Base-by-base conservation (phyloP, 148 eudicot genomes). In the Talinum fruticosum region DNA sequence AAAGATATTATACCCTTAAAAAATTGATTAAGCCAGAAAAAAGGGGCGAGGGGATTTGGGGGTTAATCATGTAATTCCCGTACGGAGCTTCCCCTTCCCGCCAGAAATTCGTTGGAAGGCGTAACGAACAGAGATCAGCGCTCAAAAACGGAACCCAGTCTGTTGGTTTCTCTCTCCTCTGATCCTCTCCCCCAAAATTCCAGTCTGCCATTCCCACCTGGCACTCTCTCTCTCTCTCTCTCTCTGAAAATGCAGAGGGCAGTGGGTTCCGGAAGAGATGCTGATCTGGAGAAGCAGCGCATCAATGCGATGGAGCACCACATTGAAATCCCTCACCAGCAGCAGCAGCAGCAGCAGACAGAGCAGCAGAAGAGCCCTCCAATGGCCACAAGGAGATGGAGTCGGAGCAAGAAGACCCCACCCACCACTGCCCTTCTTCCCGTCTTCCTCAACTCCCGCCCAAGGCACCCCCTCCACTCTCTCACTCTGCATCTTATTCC, bases 401-500 rank as follows among this genome's bases (percentile, higher is more conserved):
- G 18, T 61, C 65, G 34, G 8, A 23, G 4, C 24, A 21, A 10
- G 24, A 57, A 28, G 38, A 19, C 30, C 0, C 75, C 36, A 37
- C 30, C 18, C 57, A 41, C 75, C 38, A 26, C 33, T 29, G 6
- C 15, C 13, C 7, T 51, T 30, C 64, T 59, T 53, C 38, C 75
- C 15, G 36, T 62, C 18, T 3, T 26, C 49, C 3, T 24, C 41
- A 51, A 37, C 51, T 26, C 45, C 41, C 53, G 38, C 71, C 64
- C 15, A 15, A 41, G 13, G 47, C 47, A 21, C 29, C 16, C 67
- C 0, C n/a, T 30, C 35, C 19, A 29, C 30, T 26, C 30, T 28
- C 53, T 15, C 33, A 34, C 38, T 35, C 30, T 57, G 57, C 88
- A 81, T 51, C 37, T 72, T 37, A 75, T 88, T 76, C 89, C 87